phyloP scores from a whole-genome alignment of 768 basidiomycete genomes.

The Sistotremastrum suecicum region DNA sequence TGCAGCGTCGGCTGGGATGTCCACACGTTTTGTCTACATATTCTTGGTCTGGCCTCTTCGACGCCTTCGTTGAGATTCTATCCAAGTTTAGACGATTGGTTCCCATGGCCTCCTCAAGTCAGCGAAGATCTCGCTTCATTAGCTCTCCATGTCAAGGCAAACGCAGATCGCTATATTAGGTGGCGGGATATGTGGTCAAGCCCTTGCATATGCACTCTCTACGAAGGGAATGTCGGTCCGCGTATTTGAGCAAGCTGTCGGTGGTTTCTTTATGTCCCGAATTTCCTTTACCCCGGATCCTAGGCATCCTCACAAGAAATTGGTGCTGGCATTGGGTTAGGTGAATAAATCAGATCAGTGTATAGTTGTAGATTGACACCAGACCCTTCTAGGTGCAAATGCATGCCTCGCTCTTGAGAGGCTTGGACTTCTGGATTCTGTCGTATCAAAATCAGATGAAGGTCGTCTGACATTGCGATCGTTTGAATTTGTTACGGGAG shows the following conservation, averaged over 20 bases:
- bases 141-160: neutral
- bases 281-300: neutral
- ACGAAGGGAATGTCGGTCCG: constrained; percentile 29
- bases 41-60: too few species aligned
- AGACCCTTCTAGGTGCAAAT: constrained; percentile 28
- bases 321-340: constrained; percentile 41
- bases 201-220: constrained; percentile 30
- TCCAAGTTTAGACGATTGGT: too few species aligned
- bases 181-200: constrained; percentile 40
- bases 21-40: too few species aligned
- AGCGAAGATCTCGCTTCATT: too few species aligned
- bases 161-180: constrained; percentile 34
- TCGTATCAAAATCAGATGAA: constrained; percentile 25
- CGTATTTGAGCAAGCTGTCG: constrained; percentile 41
- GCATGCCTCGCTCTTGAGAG: constrained; percentile 29
- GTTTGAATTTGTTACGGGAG: constrained; percentile 32
- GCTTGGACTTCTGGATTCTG: constrained; percentile 28
- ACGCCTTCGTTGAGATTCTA: too few species aligned
- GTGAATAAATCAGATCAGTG: constrained; percentile 13
- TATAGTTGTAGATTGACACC: neutral
- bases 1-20: too few species aligned
- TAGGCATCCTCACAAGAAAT: constrained; percentile 36
- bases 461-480: constrained; percentile 14
- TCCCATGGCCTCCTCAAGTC: too few species aligned
- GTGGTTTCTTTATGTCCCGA: neutral